phyloP scores from a whole-genome alignment of 106 monocot genomes.

The Dendrobium catenatum region DNA sequence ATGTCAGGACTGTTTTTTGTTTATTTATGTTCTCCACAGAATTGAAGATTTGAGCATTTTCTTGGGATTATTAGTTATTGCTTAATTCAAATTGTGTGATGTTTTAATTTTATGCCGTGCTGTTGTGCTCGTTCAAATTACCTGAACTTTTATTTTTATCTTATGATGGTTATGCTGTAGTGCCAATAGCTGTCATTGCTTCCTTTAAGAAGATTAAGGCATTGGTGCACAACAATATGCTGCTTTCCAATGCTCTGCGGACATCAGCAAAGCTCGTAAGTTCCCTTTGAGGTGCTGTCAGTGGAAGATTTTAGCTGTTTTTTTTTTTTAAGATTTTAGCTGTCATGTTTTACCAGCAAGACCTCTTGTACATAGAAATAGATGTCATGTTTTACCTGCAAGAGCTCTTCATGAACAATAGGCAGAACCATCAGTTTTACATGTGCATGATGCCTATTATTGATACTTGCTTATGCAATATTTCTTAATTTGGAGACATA shows the following conservation, averaged over 20 bases:
- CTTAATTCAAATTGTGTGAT: neutral
- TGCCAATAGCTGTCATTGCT: conserved; percentile 83
- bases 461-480: neutral
- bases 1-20: neutral
- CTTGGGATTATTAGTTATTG: neutral
- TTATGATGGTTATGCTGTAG: conserved; percentile 28
- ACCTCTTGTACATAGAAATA: neutral
- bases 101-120: neutral
- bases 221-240: conserved; percentile 46
- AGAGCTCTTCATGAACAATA: no score
- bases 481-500: neutral
- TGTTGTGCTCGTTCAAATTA: neutral
- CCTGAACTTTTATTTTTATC: no score
- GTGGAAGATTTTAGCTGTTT: no score
- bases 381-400: neutral
- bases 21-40: neutral
- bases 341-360: neutral
- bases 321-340: no score
- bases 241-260: conserved; percentile 76
- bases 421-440: no score
- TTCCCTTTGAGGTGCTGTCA: conserved; percentile 7
- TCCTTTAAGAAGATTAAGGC: conserved; percentile 97
- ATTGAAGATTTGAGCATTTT: neutral
- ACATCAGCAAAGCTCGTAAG: conserved; percentile 88
- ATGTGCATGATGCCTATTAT: neutral